These are phyloP conservation scores for Ophiocordyceps robertsii DNA, from an alignment of 2,329 filamentous ascomycete genomes.

Conservation along the genomic window DNA sequence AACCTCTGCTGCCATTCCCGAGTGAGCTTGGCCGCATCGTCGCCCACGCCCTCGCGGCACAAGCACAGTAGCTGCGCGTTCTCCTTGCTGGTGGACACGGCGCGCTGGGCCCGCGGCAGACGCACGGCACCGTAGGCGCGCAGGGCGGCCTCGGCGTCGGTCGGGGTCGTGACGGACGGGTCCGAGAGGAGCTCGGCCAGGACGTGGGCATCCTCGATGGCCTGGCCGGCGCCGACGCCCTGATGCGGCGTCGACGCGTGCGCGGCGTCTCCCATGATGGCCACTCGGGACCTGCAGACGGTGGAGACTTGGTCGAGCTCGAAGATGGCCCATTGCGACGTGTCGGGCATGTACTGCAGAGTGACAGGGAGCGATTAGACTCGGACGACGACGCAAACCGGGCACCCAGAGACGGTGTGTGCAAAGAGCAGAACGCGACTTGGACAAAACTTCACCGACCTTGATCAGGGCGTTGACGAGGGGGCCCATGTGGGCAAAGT, in stretches of 20 bases:
- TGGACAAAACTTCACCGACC: not conserved
- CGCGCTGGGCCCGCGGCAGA: constrained; percentile 5
- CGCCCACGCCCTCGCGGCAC: constrained; percentile 1
- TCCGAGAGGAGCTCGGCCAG: constrained; percentile 6
- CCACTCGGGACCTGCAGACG: constrained; percentile 16
- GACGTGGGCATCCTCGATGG: constrained; percentile 9
- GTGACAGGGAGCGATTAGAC: not conserved
- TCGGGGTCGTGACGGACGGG: not conserved
- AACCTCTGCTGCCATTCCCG: not conserved
- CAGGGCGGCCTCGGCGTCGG: constrained; percentile 3
- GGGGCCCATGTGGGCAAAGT: constrained; percentile 7
- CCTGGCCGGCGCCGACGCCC: not conserved
- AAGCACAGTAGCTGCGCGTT: constrained; percentile 5
- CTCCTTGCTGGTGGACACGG: constrained; percentile 5
- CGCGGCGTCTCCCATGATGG: constrained; percentile 19
- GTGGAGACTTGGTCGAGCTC: constrained; percentile 4
- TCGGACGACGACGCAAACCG: not conserved
- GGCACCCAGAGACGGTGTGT: not conserved
- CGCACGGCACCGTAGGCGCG: constrained; percentile 5
- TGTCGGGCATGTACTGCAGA: constrained; percentile 3
- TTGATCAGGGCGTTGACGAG: constrained; percentile 4
- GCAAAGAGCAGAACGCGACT: not conserved
- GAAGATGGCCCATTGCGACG: constrained; percentile 6
- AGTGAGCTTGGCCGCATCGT: constrained; percentile 4
- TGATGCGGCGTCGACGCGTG: not conserved